These are phyloP conservation scores for Coniochaeta sp. DNA, from an alignment of 2,329 filamentous ascomycete genomes.

Conservation along the genomic window DNA sequence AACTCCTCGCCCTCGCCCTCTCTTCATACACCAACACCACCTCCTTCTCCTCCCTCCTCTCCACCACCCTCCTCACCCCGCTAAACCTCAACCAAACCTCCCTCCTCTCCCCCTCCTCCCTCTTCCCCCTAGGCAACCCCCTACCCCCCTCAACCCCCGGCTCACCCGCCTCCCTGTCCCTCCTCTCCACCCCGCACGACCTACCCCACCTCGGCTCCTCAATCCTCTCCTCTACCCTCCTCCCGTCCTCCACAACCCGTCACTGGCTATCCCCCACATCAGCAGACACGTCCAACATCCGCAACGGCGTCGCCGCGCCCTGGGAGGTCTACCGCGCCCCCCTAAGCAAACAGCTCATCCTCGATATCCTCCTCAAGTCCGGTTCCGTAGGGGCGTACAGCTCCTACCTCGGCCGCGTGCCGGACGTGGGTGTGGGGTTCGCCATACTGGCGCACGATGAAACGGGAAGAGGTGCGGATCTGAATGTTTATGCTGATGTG, in stretches of 20 bases:
- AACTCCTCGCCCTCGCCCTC: conserved; percentile 17
- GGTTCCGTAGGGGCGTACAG: conserved; percentile 20
- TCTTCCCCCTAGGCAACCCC: conserved; percentile 8
- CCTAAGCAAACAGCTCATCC: conserved; percentile 13
- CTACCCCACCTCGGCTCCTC: conserved; percentile 14
- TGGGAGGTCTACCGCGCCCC: conserved; percentile 25
- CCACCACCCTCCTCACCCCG: conserved; percentile 8
- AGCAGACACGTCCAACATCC: conserved; percentile 23
- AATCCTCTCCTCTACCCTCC: conserved; percentile 16
- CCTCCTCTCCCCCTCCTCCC: conserved; percentile 2
- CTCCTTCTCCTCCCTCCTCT: conserved; percentile 6
- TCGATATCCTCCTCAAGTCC: conserved; percentile 20
- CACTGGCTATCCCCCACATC: conserved; percentile 21
- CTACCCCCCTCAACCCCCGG: conserved; percentile 9
- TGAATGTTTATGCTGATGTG: conserved; percentile 26
- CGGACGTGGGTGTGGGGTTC: conserved; percentile 21
- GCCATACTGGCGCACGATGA: conserved; percentile 25
- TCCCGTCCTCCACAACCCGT: conserved; percentile 16
- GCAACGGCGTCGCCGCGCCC: conserved; percentile 24
- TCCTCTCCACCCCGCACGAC: conserved; percentile 13
- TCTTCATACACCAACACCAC: not conserved
- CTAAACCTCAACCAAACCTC: conserved; percentile 12
- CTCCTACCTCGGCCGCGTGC: conserved; percentile 17
- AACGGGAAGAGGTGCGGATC: conserved; percentile 16
- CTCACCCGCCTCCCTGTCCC: conserved; percentile 15